These are phyloP conservation scores for Penicillium waksmanii DNA, from an alignment of 495 filamentous ascomycete species.

Conservation along the genomic window DNA sequence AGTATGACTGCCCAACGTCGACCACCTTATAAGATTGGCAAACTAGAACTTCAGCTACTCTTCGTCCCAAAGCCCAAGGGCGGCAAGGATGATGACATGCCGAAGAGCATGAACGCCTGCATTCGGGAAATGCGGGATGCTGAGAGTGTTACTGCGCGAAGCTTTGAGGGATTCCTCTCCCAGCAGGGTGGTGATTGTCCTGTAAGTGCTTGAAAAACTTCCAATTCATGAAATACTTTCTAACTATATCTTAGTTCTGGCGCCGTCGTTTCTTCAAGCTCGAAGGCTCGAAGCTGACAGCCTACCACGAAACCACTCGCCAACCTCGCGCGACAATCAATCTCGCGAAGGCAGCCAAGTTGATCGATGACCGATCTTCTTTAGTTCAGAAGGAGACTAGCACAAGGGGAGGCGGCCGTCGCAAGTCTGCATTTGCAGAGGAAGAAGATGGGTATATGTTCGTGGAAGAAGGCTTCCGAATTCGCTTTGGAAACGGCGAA, in stretches of 20 bases:
- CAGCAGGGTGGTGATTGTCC: slow-evolving; percentile 98
- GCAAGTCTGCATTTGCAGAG: slow-evolving; percentile 94
- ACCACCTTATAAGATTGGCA: slow-evolving; percentile 92
- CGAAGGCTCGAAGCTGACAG: slow-evolving; percentile 85
- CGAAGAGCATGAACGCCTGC: slow-evolving; percentile 95
- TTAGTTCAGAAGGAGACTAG: slow-evolving; percentile 79
- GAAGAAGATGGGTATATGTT: slow-evolving; percentile 99
- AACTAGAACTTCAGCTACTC: slow-evolving; percentile 87
- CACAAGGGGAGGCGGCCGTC: slow-evolving; percentile 73
- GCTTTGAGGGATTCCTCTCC: slow-evolving; percentile 86
- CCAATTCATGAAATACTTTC: not conserved
- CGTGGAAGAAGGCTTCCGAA: slow-evolving; percentile 97
- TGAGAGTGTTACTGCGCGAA: slow-evolving; percentile 69
- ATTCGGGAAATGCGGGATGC: slow-evolving; percentile 91
- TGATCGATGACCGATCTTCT: slow-evolving; percentile 90
- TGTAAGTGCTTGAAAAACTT: slow-evolving; percentile 60
- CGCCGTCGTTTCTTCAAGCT: slow-evolving; percentile 97
- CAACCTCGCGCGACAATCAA: slow-evolving; percentile 98
- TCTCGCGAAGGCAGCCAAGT: slow-evolving; percentile 86
- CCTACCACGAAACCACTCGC: slow-evolving; percentile 92
- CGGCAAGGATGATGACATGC: slow-evolving; percentile 92
- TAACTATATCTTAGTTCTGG: slow-evolving; percentile 71
- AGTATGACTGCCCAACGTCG: slow-evolving; percentile 63
- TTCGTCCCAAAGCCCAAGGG: slow-evolving; percentile 93
- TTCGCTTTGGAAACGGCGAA: slow-evolving; percentile 96